A percentile compares a stretch with the other conserved stretches of the same genome.
Evolutionary conservation across 225 moss, liverwort and hornwort genomes (phyloP).

Genomic region (Lunularia cruciata): DNA sequence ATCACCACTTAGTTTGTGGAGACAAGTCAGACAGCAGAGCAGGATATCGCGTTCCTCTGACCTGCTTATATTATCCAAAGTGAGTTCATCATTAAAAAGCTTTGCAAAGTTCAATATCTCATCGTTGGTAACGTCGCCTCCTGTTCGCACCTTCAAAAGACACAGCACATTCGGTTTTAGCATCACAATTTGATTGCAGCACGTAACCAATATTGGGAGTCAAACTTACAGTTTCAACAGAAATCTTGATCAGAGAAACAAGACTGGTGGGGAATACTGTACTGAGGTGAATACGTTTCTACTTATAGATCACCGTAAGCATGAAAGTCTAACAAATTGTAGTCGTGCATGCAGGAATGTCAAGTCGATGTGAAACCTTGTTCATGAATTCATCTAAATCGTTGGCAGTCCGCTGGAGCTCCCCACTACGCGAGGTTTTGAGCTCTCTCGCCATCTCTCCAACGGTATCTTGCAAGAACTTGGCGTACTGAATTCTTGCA

Average conservation of each 20-base stretch:
- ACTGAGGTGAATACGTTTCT: too few relatives aligned
- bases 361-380: constrained; percentile 51
- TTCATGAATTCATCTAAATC: constrained; percentile 89
- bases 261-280: too few relatives aligned
- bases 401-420: constrained; percentile 83
- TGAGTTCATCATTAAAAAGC: constrained; percentile 95
- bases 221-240: too few relatives aligned
- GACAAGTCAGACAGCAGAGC: too few relatives aligned
- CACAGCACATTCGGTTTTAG: too few relatives aligned
- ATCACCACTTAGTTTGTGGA: too few relatives aligned
- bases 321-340: too few relatives aligned
- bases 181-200: too few relatives aligned
- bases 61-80: constrained; percentile 97
- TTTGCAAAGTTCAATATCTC: constrained; percentile 90
- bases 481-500: constrained; percentile 98
- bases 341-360: too few relatives aligned
- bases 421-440: constrained; percentile 82
- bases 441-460: constrained; percentile 98
- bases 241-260: too few relatives aligned
- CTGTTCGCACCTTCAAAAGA: constrained; percentile 82
- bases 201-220: too few relatives aligned
- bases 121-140: constrained; percentile 75
- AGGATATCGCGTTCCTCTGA: constrained; percentile 12
- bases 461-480: constrained; percentile 97
- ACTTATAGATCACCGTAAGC: too few relatives aligned